These are phyloP conservation scores for Xylaria acuta DNA, from an alignment of 495 filamentous ascomycete genomes.

Conservation along the genomic window DNA sequence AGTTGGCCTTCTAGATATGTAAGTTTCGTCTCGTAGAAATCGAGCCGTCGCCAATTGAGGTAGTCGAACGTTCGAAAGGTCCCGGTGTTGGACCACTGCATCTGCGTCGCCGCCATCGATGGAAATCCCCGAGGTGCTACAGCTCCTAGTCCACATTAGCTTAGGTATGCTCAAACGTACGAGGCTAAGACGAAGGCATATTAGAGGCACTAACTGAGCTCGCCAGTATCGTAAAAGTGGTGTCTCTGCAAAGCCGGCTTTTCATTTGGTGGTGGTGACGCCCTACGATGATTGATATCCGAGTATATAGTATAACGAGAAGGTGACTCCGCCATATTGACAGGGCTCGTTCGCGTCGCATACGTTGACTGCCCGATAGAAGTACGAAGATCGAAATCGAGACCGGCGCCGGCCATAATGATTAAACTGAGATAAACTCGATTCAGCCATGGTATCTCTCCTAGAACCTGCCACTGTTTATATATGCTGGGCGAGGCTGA, in stretches of 20 bases:
- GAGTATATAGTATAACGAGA: background rate
- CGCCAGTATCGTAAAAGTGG: background rate
- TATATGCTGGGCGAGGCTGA: background rate
- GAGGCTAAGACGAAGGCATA: background rate
- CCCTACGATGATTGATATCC: background rate
- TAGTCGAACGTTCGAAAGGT: conserved; percentile 15
- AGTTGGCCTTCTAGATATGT: background rate
- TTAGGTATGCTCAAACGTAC: background rate
- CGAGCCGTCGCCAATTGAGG: background rate
- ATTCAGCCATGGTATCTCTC: background rate
- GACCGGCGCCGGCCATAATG: no score
- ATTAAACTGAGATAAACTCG: background rate
- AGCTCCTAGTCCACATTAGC: background rate
- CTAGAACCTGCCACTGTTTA: background rate
- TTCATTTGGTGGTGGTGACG: background rate
- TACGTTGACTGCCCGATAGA: background rate
- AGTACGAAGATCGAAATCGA: background rate
- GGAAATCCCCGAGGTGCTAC: background rate
- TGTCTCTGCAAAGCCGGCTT: no score
- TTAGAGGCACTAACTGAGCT: conserved; percentile 6
- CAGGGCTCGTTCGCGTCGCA: background rate
- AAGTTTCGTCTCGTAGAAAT: conserved; percentile 6
- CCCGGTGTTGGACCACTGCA: background rate
- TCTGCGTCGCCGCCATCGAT: background rate
- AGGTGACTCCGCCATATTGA: background rate